Base-by-base conservation (phyloP, 441 rosid genomes). In the Gossypium trilobum region DNA sequence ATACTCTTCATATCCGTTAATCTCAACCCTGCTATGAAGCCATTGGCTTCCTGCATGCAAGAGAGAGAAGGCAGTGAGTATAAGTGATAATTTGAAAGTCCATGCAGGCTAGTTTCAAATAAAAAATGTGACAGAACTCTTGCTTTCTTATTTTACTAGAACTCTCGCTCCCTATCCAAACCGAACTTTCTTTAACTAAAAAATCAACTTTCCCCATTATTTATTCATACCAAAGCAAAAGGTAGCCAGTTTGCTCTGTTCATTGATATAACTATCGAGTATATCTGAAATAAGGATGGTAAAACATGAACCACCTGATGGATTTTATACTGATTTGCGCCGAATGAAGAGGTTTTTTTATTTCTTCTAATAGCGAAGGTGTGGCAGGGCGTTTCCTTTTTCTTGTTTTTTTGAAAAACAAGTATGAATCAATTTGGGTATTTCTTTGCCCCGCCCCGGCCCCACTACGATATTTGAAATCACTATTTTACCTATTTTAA, bases 1-100 rank as follows among this genome's bases (percentile, higher is more conserved):
- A 71, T 92, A 90, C 77, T 94, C 99, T 85, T 94, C 97, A 65
- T 94, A 94, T 68, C 97, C 99, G 75, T 78, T 69, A 33, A 90
- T 76, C 57, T 94, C 93, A 79, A 92, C 77, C 84, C 87, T 90
- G 85, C 97, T 92, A 51, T 83, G 89, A 72, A 94, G 93, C 97
- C 97, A 94, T 56, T 92, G 97, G 42, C 83, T 85, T 78, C 93
- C 99, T 92, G 88, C 65, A 79, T 71, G 64, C 48, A 67, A 48
- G 13, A 14, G 46, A n/a, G 7, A 48, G 3, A 67, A 67, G 13
- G 27, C 11, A 44, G 13, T 44, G 4, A 22, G 29, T 11, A 42
- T 48, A 48, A 23, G 22, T n/a, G 22, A 66, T 1, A 44, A 9
- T 25, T 36, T 62, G 68, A n/a, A 17, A 36, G 16, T 10, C 5